Evolutionary conservation across 1,139 yeast species (phyloP).

Genomic region (Arxiozyma slooffiae): DNA sequence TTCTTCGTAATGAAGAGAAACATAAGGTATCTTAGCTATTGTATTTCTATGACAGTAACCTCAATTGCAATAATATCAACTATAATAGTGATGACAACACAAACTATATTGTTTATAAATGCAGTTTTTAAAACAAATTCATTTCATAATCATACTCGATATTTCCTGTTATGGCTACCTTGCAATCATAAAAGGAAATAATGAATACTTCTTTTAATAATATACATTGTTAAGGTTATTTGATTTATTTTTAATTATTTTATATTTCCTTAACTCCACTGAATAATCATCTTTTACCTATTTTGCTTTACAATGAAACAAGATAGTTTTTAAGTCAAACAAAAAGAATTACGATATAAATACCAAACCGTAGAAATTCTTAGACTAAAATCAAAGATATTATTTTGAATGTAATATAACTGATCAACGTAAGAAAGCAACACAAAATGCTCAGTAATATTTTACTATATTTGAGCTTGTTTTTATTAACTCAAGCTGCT

Average conservation of each 20-base stretch:
- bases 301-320: background rate
- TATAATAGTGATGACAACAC: too few species aligned
- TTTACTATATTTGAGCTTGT: background rate
- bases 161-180: background rate
- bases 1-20: background rate
- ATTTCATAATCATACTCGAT: background rate
- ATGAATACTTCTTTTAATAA: background rate
- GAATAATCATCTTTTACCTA: background rate
- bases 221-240: too few species aligned
- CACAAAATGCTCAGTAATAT: background rate
- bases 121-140: background rate
- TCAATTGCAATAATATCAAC: background rate
- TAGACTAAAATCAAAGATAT: background rate
- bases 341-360: too few species aligned
- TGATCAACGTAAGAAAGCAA: background rate
- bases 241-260: too few species aligned
- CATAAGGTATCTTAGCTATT: too few species aligned
- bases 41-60: background rate
- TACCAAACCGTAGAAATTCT: too few species aligned
- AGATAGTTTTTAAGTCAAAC: background rate
- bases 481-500: conserved; percentile 3
- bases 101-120: background rate
- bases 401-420: too few species aligned
- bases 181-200: background rate
- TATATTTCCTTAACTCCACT: background rate